phyloP scores from a whole-genome alignment of 805 yeast genomes.

The Candida glaebosa region DNA sequence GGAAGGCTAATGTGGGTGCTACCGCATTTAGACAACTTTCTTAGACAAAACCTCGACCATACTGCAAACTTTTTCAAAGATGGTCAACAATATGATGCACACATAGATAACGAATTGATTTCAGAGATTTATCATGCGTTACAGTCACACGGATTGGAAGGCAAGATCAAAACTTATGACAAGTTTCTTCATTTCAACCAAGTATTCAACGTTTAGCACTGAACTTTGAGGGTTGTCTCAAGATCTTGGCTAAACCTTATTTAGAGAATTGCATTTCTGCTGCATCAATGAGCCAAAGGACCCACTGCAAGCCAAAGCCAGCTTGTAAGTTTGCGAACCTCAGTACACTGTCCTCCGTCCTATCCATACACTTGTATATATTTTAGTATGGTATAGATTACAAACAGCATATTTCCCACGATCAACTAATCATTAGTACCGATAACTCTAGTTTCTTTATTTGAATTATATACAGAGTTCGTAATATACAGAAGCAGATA shows the following conservation, averaged over 20 bases:
- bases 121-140: constrained; percentile 17
- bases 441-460: not conserved
- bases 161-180: constrained; percentile 22
- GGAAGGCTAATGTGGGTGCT: constrained; percentile 34
- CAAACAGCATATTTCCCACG: too few relatives aligned
- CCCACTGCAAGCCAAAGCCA: not conserved
- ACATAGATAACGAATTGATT: constrained; percentile 15
- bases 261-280: too few relatives aligned
- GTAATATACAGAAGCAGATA: constrained; percentile 1
- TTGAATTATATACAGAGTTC: constrained; percentile 1
- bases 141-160: constrained; percentile 24
- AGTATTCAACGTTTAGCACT: not conserved
- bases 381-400: not conserved
- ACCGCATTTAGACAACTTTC: constrained; percentile 28
- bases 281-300: too few relatives aligned
- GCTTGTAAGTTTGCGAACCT: too few relatives aligned
- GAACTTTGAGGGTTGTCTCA: too few relatives aligned
- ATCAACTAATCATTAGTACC: too few relatives aligned
- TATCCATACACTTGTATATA: not conserved
- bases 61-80: constrained; percentile 5
- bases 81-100: not conserved
- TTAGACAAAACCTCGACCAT: constrained; percentile 7
- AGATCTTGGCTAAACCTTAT: too few relatives aligned
- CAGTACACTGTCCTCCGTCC: too few relatives aligned
- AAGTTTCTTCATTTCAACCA: constrained; percentile 14